A percentile compares a stretch with the other conserved stretches of the same genome.
phyloP scores from a whole-genome alignment of 257 asterid genomes.

The Nicotiana otophora region DNA sequence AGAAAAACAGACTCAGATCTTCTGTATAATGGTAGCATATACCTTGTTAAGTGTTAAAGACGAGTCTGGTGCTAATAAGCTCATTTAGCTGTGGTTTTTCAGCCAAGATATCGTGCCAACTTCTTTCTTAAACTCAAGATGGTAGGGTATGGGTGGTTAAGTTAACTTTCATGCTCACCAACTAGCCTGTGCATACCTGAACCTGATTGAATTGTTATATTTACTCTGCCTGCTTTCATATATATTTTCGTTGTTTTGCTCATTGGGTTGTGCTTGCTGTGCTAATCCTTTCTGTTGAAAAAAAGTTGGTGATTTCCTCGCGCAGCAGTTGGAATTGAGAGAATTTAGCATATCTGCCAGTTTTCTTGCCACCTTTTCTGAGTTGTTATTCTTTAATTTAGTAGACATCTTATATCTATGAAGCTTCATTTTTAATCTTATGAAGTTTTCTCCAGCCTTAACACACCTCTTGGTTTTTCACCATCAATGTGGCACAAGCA shows the following conservation, averaged over 20 bases:
- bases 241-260: neutral
- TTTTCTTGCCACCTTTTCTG: neutral
- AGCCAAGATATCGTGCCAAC: neutral
- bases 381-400: too few relatives aligned
- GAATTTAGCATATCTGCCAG: neutral
- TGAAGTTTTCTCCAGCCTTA: neutral
- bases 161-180: neutral
- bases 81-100: neutral
- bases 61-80: neutral
- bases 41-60: neutral
- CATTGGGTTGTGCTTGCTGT: neutral
- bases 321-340: neutral
- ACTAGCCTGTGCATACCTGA: neutral
- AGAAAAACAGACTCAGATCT: neutral
- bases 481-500: neutral
- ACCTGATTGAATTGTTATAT: neutral
- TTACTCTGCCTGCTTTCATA: neutral
- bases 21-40: neutral
- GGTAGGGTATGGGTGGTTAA: neutral
- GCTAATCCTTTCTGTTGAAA: neutral
- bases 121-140: neutral
- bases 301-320: neutral
- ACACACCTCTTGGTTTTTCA: neutral
- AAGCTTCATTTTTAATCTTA: neutral
- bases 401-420: neutral